Conservation (phyloP, 1,139 yeast genomes). For the Hansenula lynferdii region DNA sequence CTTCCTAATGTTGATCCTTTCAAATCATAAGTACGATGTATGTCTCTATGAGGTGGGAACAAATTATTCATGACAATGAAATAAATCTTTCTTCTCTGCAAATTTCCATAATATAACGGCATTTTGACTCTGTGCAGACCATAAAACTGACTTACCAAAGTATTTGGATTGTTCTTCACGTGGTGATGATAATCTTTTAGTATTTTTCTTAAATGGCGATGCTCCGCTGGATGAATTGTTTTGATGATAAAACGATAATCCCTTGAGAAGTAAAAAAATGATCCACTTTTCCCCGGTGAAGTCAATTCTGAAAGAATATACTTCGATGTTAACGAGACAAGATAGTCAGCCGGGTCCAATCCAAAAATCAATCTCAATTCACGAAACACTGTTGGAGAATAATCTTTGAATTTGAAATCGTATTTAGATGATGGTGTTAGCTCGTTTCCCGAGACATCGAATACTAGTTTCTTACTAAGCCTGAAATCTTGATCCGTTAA, state of each 20-base stretch:
- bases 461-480: conserved; percentile 71
- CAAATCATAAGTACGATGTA: conserved; percentile 82
- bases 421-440: conserved; percentile 90
- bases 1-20: conserved; percentile 95
- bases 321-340: conserved; percentile 88
- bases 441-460: conserved; percentile 85
- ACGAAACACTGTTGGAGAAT: conserved; percentile 90
- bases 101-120: conserved; percentile 45
- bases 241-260: conserved; percentile 94
- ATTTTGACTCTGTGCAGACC: conserved; percentile 93
- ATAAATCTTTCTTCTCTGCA: conserved; percentile 73
- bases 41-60: conserved; percentile 91
- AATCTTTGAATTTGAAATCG: conserved; percentile 95
- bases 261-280: conserved; percentile 90
- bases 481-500: conserved; percentile 67
- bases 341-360: conserved; percentile 92
- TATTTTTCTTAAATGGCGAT: conserved; percentile 70
- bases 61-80: conserved; percentile 96
- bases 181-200: conserved; percentile 77
- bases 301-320: conserved; percentile 89
- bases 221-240: conserved; percentile 93
- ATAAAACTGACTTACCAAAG: conserved; percentile 87
- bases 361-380: conserved; percentile 77
- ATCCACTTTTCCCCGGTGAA: conserved; percentile 96
- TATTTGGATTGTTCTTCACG: conserved; percentile 80